Conservation (phyloP, 2,329 filamentous ascomycete species). For the Talaromyces sp. region DNA sequence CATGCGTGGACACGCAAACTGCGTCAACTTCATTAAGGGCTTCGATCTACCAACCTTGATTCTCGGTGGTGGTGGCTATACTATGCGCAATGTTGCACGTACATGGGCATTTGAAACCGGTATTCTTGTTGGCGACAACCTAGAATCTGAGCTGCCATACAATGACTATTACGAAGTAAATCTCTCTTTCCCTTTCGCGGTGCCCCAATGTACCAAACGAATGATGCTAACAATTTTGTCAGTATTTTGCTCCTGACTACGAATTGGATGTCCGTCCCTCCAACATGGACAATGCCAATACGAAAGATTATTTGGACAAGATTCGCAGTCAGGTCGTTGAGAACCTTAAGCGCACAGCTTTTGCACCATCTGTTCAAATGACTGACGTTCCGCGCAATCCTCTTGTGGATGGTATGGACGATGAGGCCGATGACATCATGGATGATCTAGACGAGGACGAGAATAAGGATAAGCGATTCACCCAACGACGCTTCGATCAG, state of each 20-base stretch:
- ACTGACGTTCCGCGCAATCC: slow-evolving; percentile 64
- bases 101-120: slow-evolving; percentile 73
- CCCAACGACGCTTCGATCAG: slow-evolving; percentile 80
- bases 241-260: slow-evolving; percentile 71
- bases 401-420: slow-evolving; percentile 59
- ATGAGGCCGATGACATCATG: slow-evolving; percentile 66
- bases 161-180: slow-evolving; percentile 87
- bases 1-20: slow-evolving; percentile 71
- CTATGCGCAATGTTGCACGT: slow-evolving; percentile 66
- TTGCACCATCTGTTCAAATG: slow-evolving; percentile 66
- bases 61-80: slow-evolving; percentile 69
- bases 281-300: slow-evolving; percentile 74
- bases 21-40: slow-evolving; percentile 69
- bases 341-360: slow-evolving; percentile 65
- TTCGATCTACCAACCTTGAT: slow-evolving; percentile 68
- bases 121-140: slow-evolving; percentile 78
- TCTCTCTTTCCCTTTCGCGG: neutral
- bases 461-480: slow-evolving; percentile 80
- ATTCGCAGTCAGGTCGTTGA: slow-evolving; percentile 68
- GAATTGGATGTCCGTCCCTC: slow-evolving; percentile 70
- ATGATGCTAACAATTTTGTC: slow-evolving; percentile 26
- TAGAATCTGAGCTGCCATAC: slow-evolving; percentile 82
- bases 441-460: slow-evolving; percentile 80
- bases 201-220: no score
- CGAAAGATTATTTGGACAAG: slow-evolving; percentile 68